Evolutionary conservation across 306 rosid genomes (phyloP).

Genomic region (Canavalia ensiformis): DNA sequence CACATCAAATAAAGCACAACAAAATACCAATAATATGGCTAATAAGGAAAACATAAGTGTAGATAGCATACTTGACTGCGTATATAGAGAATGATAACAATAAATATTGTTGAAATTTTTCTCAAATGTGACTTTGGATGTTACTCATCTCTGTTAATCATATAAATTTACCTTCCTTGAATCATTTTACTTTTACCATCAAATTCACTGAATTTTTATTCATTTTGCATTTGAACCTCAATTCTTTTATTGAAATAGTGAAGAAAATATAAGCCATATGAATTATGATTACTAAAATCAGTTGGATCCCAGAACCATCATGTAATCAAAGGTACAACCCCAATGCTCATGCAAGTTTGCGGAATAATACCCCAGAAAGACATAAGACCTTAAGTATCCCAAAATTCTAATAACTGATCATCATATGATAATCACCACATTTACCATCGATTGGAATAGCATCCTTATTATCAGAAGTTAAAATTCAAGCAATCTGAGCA

Average conservation of each 20-base stretch:
- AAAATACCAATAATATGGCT: constrained; percentile 30
- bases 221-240: constrained; percentile 2
- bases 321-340: constrained; percentile 37
- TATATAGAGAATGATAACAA: constrained; percentile 1
- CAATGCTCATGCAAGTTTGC: background rate
- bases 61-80: constrained; percentile 22
- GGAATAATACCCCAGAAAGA: constrained; percentile 5
- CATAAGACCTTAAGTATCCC: constrained; percentile 14
- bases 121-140: constrained; percentile 18
- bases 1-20: constrained; percentile 31
- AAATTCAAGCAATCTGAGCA: constrained; percentile 23
- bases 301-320: constrained; percentile 23
- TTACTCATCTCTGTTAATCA: constrained; percentile 30
- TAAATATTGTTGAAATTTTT: background rate
- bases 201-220: constrained; percentile 3
- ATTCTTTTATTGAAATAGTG: background rate
- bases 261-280: background rate
- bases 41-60: background rate
- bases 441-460: constrained; percentile 4
- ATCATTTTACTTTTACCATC: constrained; percentile 30
- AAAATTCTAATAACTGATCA: constrained; percentile 23
- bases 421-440: background rate
- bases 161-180: constrained; percentile 34
- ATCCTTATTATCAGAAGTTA: constrained; percentile 14
- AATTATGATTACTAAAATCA: constrained; percentile 30